Evolutionary conservation across 306 rosid species (phyloP).

Genomic region (Luffa acutangula): DNA sequence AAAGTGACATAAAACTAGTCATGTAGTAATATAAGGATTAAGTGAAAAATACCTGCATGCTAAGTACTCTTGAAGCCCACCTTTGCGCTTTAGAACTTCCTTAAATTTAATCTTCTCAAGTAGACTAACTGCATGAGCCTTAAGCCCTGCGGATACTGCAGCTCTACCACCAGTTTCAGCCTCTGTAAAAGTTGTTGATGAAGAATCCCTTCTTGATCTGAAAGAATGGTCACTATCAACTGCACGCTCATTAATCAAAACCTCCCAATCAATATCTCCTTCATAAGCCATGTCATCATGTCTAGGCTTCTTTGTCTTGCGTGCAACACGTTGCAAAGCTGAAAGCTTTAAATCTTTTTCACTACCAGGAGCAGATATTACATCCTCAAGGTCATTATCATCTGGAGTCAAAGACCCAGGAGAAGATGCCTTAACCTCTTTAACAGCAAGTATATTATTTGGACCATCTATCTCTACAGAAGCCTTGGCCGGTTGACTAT

Average conservation of each 20-base stretch:
- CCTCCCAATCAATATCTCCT: conserved; percentile 97
- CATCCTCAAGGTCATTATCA: conserved; percentile 52
- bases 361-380: conserved; percentile 35
- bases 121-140: conserved; percentile 72
- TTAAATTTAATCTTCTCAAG: conserved; percentile 88
- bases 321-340: conserved; percentile 30
- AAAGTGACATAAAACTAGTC: not conserved
- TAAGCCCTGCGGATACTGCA: conserved; percentile 92
- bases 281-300: conserved; percentile 98
- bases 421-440: conserved; percentile 30
- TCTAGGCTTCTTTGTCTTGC: conserved; percentile 58
- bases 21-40: conserved; percentile 7
- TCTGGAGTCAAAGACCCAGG: conserved; percentile 37
- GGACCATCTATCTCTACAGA: conserved; percentile 9
- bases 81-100: conserved; percentile 88
- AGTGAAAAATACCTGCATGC: conserved; percentile 63
- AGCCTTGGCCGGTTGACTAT: not conserved
- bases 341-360: conserved; percentile 42
- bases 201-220: conserved; percentile 46
- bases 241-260: conserved; percentile 32
- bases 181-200: conserved; percentile 44
- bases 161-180: conserved; percentile 65
- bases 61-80: conserved; percentile 89
- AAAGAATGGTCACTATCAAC: conserved; percentile 33
- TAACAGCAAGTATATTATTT: conserved; percentile 10